Base-by-base conservation (phyloP, 106 monocot species). In the Platanthera zijinensis region DNA sequence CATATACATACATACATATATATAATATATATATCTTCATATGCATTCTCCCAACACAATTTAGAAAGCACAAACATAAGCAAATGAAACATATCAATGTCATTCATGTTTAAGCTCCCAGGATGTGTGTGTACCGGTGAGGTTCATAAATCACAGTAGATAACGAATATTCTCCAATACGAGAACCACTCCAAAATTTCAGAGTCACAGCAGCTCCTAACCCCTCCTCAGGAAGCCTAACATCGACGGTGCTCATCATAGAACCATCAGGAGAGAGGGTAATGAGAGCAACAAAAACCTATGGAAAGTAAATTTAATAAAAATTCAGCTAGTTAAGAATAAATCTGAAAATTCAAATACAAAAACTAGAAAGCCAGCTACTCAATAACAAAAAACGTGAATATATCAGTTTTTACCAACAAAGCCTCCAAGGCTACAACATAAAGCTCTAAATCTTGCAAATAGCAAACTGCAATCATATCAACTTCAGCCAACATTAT, bases 81-180 rank as follows among this genome's bases (percentile, higher is more conserved):
- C 69, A 69, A 39, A 14, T 69, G 13, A 39, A 14, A 69, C 5
- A 69, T 10, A 67, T 70, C 48, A 48, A 70, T 48, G 2, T 47
- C 70, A 47, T 48, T 45, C n/a, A 48, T 10, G 17, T 17, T 72
- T 72, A 57, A 78, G 22, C 52, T 81, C 57, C 54, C 25, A 21
- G 45, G 32, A 18, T 70, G 45, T 28, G 51, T 9, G 52, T 52
- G 49, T 39, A 97, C 96, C 91, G 88, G 79, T 94, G 97, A 86
- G 97, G 97, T 73, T 97, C 97, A 87, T 94, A 91, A 67, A 97
- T 89, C 69, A 97, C 85, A 19, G 97, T 97, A 39, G 88, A 86
- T 70, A 97, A 81, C 51, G 79, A 73, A 74, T 89, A 97, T 54
- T 89, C 78, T 71, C 86, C 89, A 77, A 51, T 51, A 14, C 59